phyloP scores from a whole-genome alignment of 306 rosid species.

The Vicia sativa region DNA sequence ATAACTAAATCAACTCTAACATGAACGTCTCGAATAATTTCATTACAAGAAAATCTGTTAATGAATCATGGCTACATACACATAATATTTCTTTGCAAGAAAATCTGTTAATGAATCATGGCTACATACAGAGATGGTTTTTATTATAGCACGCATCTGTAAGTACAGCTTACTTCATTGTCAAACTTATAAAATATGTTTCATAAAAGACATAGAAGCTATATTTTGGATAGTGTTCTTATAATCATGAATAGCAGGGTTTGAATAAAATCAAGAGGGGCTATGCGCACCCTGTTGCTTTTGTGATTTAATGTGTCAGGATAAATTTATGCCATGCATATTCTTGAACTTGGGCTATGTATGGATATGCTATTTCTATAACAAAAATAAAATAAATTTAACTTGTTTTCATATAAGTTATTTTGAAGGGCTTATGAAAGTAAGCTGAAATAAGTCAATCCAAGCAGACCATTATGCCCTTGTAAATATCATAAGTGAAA shows the following conservation, averaged over 20 bases:
- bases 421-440: no score
- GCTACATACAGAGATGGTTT: slow-evolving; percentile 15
- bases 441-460: no score
- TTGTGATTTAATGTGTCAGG: slow-evolving; percentile 8
- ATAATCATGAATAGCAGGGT: slow-evolving; percentile 4
- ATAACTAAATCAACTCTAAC: slow-evolving; percentile 1
- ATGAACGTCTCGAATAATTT: background rate
- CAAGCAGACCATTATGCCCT: background rate
- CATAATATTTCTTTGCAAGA: background rate
- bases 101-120: background rate
- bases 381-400: no score
- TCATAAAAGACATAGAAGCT: slow-evolving; percentile 19
- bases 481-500: slow-evolving; percentile 11
- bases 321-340: slow-evolving; percentile 16
- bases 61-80: slow-evolving; percentile 9
- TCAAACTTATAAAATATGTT: slow-evolving; percentile 7
- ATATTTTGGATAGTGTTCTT: background rate
- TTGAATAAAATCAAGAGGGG: slow-evolving; percentile 23
- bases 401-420: no score
- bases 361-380: no score
- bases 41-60: background rate
- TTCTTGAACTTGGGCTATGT: slow-evolving; percentile 12
- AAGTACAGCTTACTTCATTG: background rate
- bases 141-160: slow-evolving; percentile 12
- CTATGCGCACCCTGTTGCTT: slow-evolving; percentile 10